Percentiles rank a stretch among this genome's conserved stretches.
Evolutionary conservation across 2,329 filamentous ascomycete species (phyloP).

Genomic region (Botrytis tulipae): DNA sequence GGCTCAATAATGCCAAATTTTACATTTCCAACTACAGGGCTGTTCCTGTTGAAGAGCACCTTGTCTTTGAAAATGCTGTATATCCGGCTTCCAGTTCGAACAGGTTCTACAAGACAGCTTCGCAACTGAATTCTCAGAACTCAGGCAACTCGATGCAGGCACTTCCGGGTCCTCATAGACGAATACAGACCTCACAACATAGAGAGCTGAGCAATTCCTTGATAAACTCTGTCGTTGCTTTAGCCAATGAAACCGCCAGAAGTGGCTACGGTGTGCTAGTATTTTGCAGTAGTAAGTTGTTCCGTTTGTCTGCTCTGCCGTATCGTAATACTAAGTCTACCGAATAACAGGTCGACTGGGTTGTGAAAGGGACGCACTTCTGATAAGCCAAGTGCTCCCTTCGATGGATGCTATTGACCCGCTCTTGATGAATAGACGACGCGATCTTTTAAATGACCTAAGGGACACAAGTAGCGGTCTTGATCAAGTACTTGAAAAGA

Average conservation of each 20-base stretch:
- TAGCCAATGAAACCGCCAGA: slow-evolving; percentile 67
- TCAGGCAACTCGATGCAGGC: slow-evolving; percentile 37
- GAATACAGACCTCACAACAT: slow-evolving; percentile 55
- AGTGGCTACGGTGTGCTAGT: slow-evolving; percentile 69
- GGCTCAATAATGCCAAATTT: slow-evolving; percentile 64
- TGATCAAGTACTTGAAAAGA: slow-evolving; percentile 63
- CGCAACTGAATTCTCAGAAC: slow-evolving; percentile 37
- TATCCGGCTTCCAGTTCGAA: slow-evolving; percentile 61
- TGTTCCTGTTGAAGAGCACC: slow-evolving; percentile 71
- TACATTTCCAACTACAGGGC: slow-evolving; percentile 73
- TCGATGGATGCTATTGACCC: slow-evolving; percentile 43
- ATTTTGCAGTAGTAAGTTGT: slow-evolving; percentile 62
- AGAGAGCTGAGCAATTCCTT: slow-evolving; percentile 64
- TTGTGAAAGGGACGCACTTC: slow-evolving; percentile 65
- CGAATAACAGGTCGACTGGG: slow-evolving; percentile 46
- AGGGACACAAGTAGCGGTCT: slow-evolving; percentile 64
- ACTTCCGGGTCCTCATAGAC: slow-evolving; percentile 44
- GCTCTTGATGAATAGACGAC: slow-evolving; percentile 54
- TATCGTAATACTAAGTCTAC: neutral
- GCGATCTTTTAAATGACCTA: slow-evolving; percentile 64
- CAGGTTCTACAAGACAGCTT: slow-evolving; percentile 56
- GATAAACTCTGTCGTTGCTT: slow-evolving; percentile 66
- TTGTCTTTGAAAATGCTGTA: slow-evolving; percentile 68
- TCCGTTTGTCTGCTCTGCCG: neutral
- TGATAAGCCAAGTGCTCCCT: slow-evolving; percentile 67